These are phyloP conservation scores for Ephemerocybe angulata DNA, from an alignment of 768 basidiomycete genomes.

Conservation along the genomic window DNA sequence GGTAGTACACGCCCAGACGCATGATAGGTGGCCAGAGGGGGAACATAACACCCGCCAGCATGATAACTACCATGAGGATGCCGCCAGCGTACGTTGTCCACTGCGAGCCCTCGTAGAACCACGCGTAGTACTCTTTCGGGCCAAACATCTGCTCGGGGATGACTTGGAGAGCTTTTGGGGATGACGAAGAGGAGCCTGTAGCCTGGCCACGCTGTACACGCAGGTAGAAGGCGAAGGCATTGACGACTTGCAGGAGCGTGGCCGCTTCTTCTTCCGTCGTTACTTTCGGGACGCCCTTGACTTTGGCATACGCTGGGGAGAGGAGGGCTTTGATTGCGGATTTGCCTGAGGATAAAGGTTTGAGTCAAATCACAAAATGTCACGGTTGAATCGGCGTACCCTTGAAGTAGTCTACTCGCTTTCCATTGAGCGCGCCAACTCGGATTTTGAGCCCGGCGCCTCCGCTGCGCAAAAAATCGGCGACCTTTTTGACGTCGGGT, in stretches of 20 bases:
- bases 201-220: conserved; percentile 78
- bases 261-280: conserved; percentile 74
- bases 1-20: conserved; percentile 93
- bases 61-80: conserved; percentile 84
- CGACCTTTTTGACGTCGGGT: conserved; percentile 74
- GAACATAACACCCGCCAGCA: conserved; percentile 98
- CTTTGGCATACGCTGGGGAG: conserved; percentile 87
- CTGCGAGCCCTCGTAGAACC: conserved; percentile 95
- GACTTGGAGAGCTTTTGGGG: conserved; percentile 78
- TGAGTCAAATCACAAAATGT: too few relatives aligned
- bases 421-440: conserved; percentile 88
- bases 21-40: conserved; percentile 95
- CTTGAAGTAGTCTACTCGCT: conserved; percentile 97
- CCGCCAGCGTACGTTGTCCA: conserved; percentile 92
- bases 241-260: conserved; percentile 59
- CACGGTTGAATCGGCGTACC: conserved; percentile 49
- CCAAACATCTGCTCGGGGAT: conserved; percentile 77
- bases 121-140: conserved; percentile 86
- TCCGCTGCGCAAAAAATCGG: conserved; percentile 82
- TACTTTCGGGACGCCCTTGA: conserved; percentile 73
- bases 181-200: conserved; percentile 59
- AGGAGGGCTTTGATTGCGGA: conserved; percentile 88
- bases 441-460: conserved; percentile 85
- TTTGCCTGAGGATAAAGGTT: conserved; percentile 57
- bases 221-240: conserved; percentile 89